phyloP scores from a whole-genome alignment of 2,329 filamentous ascomycete species.

The Fusarium liriodendri region DNA sequence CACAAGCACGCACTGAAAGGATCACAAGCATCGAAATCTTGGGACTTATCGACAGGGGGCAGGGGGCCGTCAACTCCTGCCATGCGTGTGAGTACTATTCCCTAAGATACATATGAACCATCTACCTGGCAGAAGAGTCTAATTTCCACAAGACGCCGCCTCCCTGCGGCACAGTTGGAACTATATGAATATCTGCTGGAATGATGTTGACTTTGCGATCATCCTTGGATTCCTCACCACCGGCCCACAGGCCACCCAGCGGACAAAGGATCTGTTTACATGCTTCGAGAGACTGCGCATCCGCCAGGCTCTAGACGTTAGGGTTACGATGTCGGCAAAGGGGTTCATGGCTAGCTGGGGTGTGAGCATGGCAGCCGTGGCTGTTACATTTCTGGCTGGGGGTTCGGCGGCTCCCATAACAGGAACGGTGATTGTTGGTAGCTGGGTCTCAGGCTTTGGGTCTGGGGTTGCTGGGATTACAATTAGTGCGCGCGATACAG shows the following conservation, averaged over 20 bases:
- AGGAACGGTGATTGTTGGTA: not conserved
- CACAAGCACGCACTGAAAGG: not conserved
- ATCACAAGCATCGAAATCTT: constrained; percentile 13
- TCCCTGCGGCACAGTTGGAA: not conserved
- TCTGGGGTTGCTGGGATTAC: no score
- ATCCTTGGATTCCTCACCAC: not conserved
- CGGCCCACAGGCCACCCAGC: not conserved
- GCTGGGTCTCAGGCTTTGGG: not conserved
- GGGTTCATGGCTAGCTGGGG: not conserved
- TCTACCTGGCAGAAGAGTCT: not conserved
- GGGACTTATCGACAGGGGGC: not conserved
- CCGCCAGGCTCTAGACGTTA: not conserved
- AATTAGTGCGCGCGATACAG: not conserved
- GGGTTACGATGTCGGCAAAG: accelerated
- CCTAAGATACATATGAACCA: not conserved
- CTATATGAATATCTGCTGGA: constrained; percentile 21
- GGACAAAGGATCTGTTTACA: not conserved
- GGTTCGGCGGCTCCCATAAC: not conserved
- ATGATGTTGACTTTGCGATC: constrained; percentile 18
- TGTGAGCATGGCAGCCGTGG: not conserved
- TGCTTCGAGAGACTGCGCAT: not conserved
- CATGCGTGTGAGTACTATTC: not conserved
- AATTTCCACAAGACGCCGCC: not conserved
- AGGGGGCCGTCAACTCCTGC: not conserved
- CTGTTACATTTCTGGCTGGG: not conserved